Percentiles rank a stretch among this genome's conserved stretches.
Evolutionary conservation across 768 basidiomycete genomes (phyloP).

Genomic region (Russula sp.): DNA sequence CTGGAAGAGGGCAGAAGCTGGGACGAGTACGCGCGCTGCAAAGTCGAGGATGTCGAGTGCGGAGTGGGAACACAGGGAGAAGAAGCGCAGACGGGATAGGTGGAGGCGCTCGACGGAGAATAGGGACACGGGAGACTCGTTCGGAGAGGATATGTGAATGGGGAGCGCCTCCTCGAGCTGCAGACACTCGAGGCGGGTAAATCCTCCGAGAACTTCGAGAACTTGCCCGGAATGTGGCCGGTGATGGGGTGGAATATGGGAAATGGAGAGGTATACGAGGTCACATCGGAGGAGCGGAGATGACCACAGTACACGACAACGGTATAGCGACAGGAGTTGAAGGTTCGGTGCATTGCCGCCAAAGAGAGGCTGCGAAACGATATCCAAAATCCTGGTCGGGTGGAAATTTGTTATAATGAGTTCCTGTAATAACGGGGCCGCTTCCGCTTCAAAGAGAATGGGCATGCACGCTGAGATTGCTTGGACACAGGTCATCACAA

Average conservation of each 20-base stretch:
- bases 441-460: conserved; percentile 7
- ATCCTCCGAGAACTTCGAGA: conserved; percentile 12
- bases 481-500: conserved; percentile 12
- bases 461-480: conserved; percentile 9
- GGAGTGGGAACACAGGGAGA: conserved; percentile 16
- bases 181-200: conserved; percentile 17
- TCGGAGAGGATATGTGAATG: conserved; percentile 4
- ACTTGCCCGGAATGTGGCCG: conserved; percentile 6
- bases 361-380: conserved; percentile 12
- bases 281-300: conserved; percentile 18
- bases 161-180: conserved; percentile 21
- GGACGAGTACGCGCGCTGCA: conserved; percentile 10
- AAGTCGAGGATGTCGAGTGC: conserved; percentile 21
- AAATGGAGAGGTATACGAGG: conserved; percentile 21
- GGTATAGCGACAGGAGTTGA: conserved; percentile 14
- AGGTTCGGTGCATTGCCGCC: conserved; percentile 10
- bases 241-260: conserved; percentile 9
- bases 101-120: conserved; percentile 14
- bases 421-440: conserved; percentile 14
- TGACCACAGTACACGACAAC: conserved; percentile 17
- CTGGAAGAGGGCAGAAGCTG: conserved; percentile 14
- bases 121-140: conserved; percentile 4
- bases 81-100: conserved; percentile 8
- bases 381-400: conserved; percentile 4
- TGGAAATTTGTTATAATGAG: conserved; percentile 18